Evolutionary conservation across 1,284 basidiomycete species (phyloP).

Genomic region (Trichosporon ovoides): DNA sequence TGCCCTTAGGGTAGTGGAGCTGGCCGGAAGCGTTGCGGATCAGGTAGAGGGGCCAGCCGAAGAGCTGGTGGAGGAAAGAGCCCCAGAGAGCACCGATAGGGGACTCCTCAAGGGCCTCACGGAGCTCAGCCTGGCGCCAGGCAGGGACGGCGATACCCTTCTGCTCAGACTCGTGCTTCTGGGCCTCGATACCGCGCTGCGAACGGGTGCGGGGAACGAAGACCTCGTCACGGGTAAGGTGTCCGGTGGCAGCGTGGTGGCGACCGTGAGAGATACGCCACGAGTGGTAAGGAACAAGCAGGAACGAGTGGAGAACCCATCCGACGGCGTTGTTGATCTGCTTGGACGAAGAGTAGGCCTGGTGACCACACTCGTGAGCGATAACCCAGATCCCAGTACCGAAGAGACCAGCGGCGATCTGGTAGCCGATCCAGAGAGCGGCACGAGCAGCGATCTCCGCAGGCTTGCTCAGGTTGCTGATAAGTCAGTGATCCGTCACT

Average conservation of each 20-base stretch:
- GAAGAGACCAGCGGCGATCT: constrained; percentile 77
- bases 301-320: constrained; percentile 85
- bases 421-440: constrained; percentile 75
- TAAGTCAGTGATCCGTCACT: neutral
- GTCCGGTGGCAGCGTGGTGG: constrained; percentile 92
- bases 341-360: constrained; percentile 95
- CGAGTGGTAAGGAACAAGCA: constrained; percentile 95
- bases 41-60: constrained; percentile 83
- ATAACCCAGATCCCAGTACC: constrained; percentile 93
- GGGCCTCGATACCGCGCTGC: constrained; percentile 62
- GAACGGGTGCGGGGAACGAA: constrained; percentile 88
- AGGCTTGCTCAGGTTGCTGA: constrained; percentile 41
- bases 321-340: constrained; percentile 88
- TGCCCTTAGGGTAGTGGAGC: constrained; percentile 69
- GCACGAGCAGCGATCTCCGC: constrained; percentile 62
- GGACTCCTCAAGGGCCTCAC: constrained; percentile 87
- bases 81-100: constrained; percentile 68
- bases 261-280: constrained; percentile 97
- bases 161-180: constrained; percentile 59
- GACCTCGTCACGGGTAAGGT: constrained; percentile 94
- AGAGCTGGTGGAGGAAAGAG: constrained; percentile 68
- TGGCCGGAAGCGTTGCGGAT: constrained; percentile 84
- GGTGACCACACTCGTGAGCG: constrained; percentile 79
- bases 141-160: constrained; percentile 60
- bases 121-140: constrained; percentile 69